Evolutionary conservation across 768 basidiomycete species (phyloP).

Genomic region (Russula sp.): DNA sequence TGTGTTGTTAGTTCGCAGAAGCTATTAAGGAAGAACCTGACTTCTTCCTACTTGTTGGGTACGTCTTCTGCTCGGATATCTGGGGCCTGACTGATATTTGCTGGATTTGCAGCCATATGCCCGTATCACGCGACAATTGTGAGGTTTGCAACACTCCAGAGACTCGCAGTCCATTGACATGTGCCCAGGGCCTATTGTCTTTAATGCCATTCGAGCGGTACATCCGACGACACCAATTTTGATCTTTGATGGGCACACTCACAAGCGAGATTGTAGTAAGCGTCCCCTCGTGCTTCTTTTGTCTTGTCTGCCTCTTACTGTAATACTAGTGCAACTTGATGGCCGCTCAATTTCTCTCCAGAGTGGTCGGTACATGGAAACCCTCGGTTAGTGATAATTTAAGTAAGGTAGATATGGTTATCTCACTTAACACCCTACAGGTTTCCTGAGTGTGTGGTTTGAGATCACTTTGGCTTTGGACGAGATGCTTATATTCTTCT

Average conservation of each 20-base stretch:
- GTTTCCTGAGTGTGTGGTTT: slow-evolving; percentile 16
- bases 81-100: background rate
- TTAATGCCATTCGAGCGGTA: slow-evolving; percentile 61
- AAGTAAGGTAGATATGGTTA: background rate
- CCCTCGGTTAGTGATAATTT: slow-evolving; percentile 49
- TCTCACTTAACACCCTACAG: too few species aligned
- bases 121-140: slow-evolving; percentile 63
- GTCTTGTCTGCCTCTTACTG: background rate
- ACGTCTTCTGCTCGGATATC: slow-evolving; percentile 18
- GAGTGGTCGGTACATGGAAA: slow-evolving; percentile 86
- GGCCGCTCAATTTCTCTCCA: slow-evolving; percentile 68
- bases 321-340: too few species aligned
- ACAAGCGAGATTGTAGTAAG: slow-evolving; percentile 73
- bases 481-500: background rate
- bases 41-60: slow-evolving; percentile 71
- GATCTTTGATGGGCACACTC: slow-evolving; percentile 76
- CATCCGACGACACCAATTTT: slow-evolving; percentile 74
- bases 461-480: background rate
- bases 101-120: slow-evolving; percentile 62
- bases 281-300: slow-evolving; percentile 18
- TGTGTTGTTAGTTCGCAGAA: slow-evolving; percentile 50
- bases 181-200: slow-evolving; percentile 56
- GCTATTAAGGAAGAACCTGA: slow-evolving; percentile 79
- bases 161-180: background rate
- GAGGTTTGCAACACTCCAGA: slow-evolving; percentile 25